These are phyloP conservation scores for Pichia sp. DNA, from an alignment of 1,139 yeast genomes.

Conservation along the genomic window DNA sequence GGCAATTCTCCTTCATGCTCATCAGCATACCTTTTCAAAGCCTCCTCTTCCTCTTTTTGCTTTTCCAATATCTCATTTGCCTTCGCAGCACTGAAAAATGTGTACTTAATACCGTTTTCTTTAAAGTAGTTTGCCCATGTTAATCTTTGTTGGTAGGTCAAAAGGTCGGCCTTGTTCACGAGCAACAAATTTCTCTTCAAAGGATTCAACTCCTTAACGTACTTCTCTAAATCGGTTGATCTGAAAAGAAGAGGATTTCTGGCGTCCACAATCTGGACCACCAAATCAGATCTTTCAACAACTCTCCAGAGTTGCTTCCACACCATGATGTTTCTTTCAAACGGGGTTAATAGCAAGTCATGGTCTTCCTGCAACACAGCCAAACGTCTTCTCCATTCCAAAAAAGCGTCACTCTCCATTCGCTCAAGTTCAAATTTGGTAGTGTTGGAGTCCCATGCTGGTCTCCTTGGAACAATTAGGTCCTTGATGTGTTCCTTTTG, in stretches of 20 bases:
- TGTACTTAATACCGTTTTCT: slow-evolving; percentile 65
- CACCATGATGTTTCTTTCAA: slow-evolving; percentile 94
- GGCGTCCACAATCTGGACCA: slow-evolving; percentile 97
- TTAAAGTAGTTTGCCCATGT: slow-evolving; percentile 85
- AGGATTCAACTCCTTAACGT: slow-evolving; percentile 70
- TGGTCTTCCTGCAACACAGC: slow-evolving; percentile 79
- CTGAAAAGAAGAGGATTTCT: slow-evolving; percentile 89
- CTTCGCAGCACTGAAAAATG: slow-evolving; percentile 87
- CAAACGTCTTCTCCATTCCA: slow-evolving; percentile 88
- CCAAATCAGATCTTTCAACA: slow-evolving; percentile 87
- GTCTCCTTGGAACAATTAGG: slow-evolving; percentile 93
- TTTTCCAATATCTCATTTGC: slow-evolving; percentile 70
- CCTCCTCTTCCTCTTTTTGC: slow-evolving; percentile 43
- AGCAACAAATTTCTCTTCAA: slow-evolving; percentile 71
- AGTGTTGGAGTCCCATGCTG: slow-evolving; percentile 72
- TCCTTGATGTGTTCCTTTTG: slow-evolving; percentile 75
- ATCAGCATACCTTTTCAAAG: slow-evolving; percentile 24
- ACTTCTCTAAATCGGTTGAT: slow-evolving; percentile 81
- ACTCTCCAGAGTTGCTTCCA: slow-evolving; percentile 99
- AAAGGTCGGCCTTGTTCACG: slow-evolving; percentile 90
- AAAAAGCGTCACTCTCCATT: slow-evolving; percentile 83
- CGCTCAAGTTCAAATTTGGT: slow-evolving; percentile 77
- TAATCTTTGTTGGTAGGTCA: slow-evolving; percentile 70
- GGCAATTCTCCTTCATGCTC: slow-evolving; percentile 43
- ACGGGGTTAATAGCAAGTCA: slow-evolving; percentile 88